Base-by-base conservation (phyloP, 371 early-diverging fungal species). In the Globomyces sp. region DNA sequence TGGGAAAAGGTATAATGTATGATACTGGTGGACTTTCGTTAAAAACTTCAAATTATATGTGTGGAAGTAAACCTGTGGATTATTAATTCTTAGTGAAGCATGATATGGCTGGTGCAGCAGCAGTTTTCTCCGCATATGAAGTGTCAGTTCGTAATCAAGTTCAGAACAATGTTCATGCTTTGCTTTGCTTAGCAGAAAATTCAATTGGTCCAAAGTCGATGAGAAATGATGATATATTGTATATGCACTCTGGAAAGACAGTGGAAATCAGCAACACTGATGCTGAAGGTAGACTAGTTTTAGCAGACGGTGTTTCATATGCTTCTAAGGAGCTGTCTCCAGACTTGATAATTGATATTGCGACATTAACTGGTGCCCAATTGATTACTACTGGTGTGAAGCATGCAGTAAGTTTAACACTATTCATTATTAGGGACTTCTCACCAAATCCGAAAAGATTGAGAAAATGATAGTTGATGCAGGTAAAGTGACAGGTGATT, bases 211-310 rank as follows among this genome's bases (percentile, higher is more conserved):
- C 60, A 39, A 63, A 67, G 57, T 57, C 71, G 1, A 66, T 57
- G 63, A 48, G 67, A 45, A 72, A 66, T 53, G 82, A 82, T 63
- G 83, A 83, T 58, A 71, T 82, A 36, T 34, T 82, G n/a, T 59
- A 49, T 1, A 41, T 74, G 57, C 72, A 80, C 71, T 68, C 68
- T 24, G 83, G 83, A 42, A 82, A 81, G 69, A 82, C 83, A n/a
- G 74, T 82, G 9, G 82, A 82, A 72, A 61, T 81, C 58, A 81
- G 77, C 74, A 81, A 81, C 68, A 82, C 81, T 34, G 82, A 80
- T 67, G 79, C 79, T 2, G 79, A 79, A 58, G 80, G 79, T 45
- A 73, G 78, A 46, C 66, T 77, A 8, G 70, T 74, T 2, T 50
- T 71, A 13, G 63, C 58, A 13, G 79, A 78, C 51, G 79, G 82